A percentile compares a stretch with the other conserved stretches of the same genome.
These are phyloP conservation scores for Trichophyton rubrum DNA, from an alignment of 2,329 filamentous ascomycete species.

Conservation along the genomic window DNA sequence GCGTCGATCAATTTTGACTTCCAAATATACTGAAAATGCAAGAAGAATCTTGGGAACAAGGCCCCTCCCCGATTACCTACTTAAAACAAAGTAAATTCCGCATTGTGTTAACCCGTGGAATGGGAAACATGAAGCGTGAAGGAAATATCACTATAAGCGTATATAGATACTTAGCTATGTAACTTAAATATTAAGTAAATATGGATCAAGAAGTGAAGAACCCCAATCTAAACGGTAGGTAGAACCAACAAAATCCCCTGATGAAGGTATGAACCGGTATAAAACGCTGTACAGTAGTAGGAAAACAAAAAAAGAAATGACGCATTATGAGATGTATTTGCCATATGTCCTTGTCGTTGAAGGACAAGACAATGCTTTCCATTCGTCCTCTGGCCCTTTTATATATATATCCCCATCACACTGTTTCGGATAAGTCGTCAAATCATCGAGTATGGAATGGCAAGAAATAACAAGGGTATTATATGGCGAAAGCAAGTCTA, in stretches of 20 bases:
- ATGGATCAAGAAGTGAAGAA: neutral
- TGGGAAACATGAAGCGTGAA: neutral
- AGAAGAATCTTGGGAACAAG: neutral
- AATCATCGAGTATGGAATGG: conserved; percentile 1
- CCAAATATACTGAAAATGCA: neutral
- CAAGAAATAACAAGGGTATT: conserved; percentile 1
- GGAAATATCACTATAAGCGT: neutral
- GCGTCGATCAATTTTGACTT: neutral
- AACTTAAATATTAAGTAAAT: neutral
- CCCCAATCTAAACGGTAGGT: neutral
- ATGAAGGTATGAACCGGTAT: neutral
- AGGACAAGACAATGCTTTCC: neutral
- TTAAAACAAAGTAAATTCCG: neutral
- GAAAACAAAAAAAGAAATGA: neutral
- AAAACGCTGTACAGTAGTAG: neutral
- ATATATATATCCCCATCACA: conserved; percentile 1
- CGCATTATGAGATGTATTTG: neutral
- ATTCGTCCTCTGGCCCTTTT: neutral
- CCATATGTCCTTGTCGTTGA: neutral
- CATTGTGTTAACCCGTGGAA: neutral
- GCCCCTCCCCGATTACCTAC: neutral
- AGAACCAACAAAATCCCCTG: neutral
- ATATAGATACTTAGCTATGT: neutral
- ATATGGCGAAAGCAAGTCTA: conserved; percentile 2
- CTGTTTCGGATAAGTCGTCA: conserved; percentile 2